Evolutionary conservation across 805 yeast species (phyloP).

Genomic region (Kodamaea restingae): DNA sequence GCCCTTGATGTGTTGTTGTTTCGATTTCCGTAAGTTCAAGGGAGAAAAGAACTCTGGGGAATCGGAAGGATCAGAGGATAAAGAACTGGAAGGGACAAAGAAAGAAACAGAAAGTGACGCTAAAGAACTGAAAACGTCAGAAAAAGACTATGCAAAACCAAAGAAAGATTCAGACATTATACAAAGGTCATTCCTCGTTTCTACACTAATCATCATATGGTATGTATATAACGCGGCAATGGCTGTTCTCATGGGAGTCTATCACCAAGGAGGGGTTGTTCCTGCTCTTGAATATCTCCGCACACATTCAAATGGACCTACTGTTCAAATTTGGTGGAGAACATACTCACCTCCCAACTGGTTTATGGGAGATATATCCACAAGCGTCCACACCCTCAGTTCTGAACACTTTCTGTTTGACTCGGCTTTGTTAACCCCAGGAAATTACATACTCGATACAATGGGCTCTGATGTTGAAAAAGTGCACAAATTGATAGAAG

Average conservation of each 20-base stretch:
- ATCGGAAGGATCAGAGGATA: not conserved
- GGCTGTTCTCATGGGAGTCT: slow-evolving; percentile 66
- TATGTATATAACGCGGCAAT: slow-evolving; percentile 57
- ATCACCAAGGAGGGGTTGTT: slow-evolving; percentile 89
- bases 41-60: not conserved
- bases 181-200: slow-evolving; percentile 11
- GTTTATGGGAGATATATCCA: slow-evolving; percentile 46
- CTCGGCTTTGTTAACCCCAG: slow-evolving; percentile 2
- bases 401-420: not conserved
- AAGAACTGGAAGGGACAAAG: no score
- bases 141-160: not conserved
- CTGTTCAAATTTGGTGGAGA: slow-evolving; percentile 79
- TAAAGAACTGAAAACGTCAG: not conserved
- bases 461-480: slow-evolving; percentile 41
- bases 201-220: slow-evolving; percentile 45
- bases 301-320: not conserved
- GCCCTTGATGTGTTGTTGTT: slow-evolving; percentile 63
- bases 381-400: slow-evolving; percentile 5
- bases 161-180: not conserved
- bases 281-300: slow-evolving; percentile 51
- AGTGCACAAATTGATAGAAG: slow-evolving; percentile 18
- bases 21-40: slow-evolving; percentile 38
- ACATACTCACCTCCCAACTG: slow-evolving; percentile 93
- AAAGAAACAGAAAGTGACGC: no score
- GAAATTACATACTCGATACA: slow-evolving; percentile 35